Conservation (phyloP, 768 basidiomycete species). For the Sporobolomyces phaffii region DNA sequence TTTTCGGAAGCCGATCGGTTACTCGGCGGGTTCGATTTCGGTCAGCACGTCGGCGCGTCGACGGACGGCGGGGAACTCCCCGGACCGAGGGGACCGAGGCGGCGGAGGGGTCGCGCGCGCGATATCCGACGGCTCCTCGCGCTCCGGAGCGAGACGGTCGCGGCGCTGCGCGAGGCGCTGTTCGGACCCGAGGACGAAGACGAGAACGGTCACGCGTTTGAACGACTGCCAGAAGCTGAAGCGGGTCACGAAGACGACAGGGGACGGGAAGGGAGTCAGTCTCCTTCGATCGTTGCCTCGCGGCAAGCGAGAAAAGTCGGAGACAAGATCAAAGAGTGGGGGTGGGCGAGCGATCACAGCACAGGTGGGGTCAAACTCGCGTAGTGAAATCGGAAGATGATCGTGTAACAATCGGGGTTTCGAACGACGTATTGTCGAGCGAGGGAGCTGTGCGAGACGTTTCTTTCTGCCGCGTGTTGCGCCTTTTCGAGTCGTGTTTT, state of each 20-base stretch:
- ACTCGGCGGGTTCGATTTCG: slow-evolving; percentile 21
- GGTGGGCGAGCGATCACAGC: neutral
- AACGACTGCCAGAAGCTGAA: neutral
- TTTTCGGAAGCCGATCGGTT: slow-evolving; percentile 28
- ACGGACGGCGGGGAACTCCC: neutral
- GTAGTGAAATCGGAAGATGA: neutral
- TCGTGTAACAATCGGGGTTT: too few species aligned
- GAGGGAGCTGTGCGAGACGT: neutral
- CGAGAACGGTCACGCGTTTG: slow-evolving; percentile 9
- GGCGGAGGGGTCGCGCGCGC: slow-evolving; percentile 2
- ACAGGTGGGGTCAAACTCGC: slow-evolving; percentile 6
- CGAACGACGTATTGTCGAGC: too few species aligned
- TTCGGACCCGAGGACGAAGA: slow-evolving; percentile 1
- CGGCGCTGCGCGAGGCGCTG: slow-evolving; percentile 3
- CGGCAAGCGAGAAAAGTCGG: slow-evolving; percentile 5
- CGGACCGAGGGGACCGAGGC: neutral
- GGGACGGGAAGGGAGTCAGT: neutral
- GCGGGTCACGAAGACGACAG: neutral
- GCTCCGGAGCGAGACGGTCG: slow-evolving; percentile 18
- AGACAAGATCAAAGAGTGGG: slow-evolving; percentile 12
- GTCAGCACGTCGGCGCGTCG: neutral
- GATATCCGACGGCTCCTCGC: slow-evolving; percentile 7
- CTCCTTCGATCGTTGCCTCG: neutral
- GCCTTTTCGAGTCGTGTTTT: too few species aligned
- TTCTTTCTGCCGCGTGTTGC: too few species aligned